Percentiles rank a stretch among this genome's conserved stretches.
Conservation (phyloP, 495 filamentous ascomycete species). For the Hyaloscypha variabilis region DNA sequence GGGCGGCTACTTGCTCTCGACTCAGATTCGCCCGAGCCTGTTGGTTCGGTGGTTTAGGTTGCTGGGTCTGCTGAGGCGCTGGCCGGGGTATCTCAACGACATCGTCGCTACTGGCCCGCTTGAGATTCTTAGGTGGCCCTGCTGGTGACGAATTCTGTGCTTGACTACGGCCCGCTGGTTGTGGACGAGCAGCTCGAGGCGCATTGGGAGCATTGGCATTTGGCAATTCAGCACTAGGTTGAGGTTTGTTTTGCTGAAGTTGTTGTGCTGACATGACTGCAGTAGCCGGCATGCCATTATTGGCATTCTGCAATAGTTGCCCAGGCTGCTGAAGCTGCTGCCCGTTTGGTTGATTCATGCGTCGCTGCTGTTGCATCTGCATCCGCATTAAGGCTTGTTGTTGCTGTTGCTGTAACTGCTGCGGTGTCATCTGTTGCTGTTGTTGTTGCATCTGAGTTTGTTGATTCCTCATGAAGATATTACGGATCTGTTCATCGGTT, state of each 20-base stretch:
- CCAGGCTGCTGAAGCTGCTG: conserved; percentile 20
- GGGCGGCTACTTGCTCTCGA: conserved; percentile 53
- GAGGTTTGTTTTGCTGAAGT: conserved; percentile 19
- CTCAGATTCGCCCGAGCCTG: conserved; percentile 41
- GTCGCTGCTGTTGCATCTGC: conserved; percentile 9
- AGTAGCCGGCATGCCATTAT: conserved; percentile 5
- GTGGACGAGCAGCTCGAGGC: conserved; percentile 20
- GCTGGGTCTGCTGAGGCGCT: conserved; percentile 36
- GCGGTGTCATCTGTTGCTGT: conserved; percentile 41
- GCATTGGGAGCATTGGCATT: conserved; percentile 12
- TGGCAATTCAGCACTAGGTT: conserved; percentile 10
- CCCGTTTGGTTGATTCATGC: neutral
- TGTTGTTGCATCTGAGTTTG: conserved; percentile 33
- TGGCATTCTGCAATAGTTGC: conserved; percentile 17
- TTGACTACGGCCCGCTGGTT: conserved; percentile 12
- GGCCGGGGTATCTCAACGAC: conserved; percentile 56
- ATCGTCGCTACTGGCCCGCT: conserved; percentile 66
- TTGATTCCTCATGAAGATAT: conserved; percentile 32
- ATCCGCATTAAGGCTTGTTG: conserved; percentile 36
- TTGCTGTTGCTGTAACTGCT: conserved; percentile 34
- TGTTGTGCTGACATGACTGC: conserved; percentile 10
- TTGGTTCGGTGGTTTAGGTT: conserved; percentile 27
- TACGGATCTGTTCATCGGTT: conserved; percentile 59
- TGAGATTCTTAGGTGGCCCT: conserved; percentile 43
- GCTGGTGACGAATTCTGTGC: conserved; percentile 32